These are phyloP conservation scores for Linnemannia schmuckeri DNA, from an alignment of 192 early-diverging fungal species.

Conservation along the genomic window DNA sequence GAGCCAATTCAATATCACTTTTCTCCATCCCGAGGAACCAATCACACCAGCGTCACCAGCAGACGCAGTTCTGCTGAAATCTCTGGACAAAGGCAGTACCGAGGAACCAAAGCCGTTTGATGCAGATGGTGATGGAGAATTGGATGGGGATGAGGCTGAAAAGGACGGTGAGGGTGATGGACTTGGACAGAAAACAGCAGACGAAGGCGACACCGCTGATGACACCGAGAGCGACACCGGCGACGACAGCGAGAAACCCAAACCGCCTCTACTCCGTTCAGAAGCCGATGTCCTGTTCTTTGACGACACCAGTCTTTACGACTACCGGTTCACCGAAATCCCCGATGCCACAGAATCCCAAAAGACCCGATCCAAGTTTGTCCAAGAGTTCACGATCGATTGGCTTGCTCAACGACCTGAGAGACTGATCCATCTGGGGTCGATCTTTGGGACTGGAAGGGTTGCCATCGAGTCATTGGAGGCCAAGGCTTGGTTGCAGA, in stretches of 20 bases:
- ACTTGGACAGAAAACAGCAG: background rate
- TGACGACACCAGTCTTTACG: conserved; percentile 56
- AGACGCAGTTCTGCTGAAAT: background rate
- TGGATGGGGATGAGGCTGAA: background rate
- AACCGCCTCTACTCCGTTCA: conserved; percentile 22
- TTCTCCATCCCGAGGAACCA: conserved; percentile 11
- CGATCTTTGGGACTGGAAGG: conserved; percentile 60
- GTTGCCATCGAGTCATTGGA: conserved; percentile 54
- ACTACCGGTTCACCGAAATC: conserved; percentile 61
- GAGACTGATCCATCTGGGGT: conserved; percentile 61
- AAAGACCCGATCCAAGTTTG: conserved; percentile 36
- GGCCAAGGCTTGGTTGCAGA: conserved; percentile 31
- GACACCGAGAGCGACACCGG: background rate
- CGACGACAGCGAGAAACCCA: conserved; percentile 17
- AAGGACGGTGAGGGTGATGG: background rate
- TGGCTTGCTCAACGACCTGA: conserved; percentile 56
- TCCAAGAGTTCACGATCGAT: conserved; percentile 53
- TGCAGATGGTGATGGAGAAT: background rate
- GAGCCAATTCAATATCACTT: conserved; percentile 18
- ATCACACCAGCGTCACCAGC: background rate
- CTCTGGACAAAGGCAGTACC: background rate
- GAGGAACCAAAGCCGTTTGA: background rate
- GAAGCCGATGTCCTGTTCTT: conserved; percentile 52
- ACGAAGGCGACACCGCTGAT: background rate
- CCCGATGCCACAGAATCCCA: conserved; percentile 30